Base-by-base conservation (phyloP, 495 filamentous ascomycete genomes). In the Parathielavia appendiculata region DNA sequence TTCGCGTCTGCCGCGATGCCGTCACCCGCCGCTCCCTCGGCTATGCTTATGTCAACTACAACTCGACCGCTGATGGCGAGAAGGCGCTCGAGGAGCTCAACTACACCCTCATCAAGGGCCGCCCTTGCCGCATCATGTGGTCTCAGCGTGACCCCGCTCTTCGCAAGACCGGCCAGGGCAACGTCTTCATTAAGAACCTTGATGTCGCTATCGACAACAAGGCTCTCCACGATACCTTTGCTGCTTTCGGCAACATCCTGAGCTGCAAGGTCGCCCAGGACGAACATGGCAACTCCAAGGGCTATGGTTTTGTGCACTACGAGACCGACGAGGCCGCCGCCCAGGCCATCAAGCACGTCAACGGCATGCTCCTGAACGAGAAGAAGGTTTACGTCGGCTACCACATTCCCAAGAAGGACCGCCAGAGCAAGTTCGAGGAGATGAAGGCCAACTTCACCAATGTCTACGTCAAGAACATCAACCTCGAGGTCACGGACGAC, bases 391-490 rank as follows among this genome's bases (percentile, higher is more conserved):
- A 92, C 66, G 93, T 99, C 64, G 93, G 93, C 56, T 92, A 97
- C 76, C 93, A 99, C 79, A 96, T 99, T 73, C 93, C 93, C 65
- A 96, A 97, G 88, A 99, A 99, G 83, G 93, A 99, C 67, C 95
- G 93, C 65, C 92, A 97, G 81, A 96, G 91, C 90, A 99, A 99
- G 80, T 97, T 97, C 71, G 93, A 99, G 80, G 93, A 99, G 82
- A 99, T 99, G 92, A 97, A 97, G 86, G 93, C 95, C 73, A 97
- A 99, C 82, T 99, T 95, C 82, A 99, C 93, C 78, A 99, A 99
- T 75, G 84, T 97, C 71, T 99, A 97, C 76, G 89, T 99, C 76
- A 99, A 99, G 87, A 99, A 97, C 77, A 85, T 99, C 66, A 84
- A 87, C 61, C 64, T 74, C n/a, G 91, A 96, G 52, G 88, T 86